phyloP scores from a whole-genome alignment of 139 green algal genomes.

The Coelastrella sp. region DNA sequence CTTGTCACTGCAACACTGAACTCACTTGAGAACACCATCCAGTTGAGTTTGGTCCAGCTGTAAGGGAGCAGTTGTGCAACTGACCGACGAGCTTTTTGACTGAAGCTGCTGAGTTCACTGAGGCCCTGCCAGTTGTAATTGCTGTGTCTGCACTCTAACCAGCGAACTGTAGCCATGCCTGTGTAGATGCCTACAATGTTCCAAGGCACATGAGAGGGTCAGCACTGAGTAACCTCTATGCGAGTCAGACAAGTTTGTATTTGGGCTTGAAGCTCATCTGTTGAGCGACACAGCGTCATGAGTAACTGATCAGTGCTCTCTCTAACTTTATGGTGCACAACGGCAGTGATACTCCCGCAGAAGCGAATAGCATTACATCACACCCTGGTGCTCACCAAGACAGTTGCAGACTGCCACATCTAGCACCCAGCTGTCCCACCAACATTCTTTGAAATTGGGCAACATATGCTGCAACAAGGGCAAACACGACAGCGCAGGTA shows the following conservation, averaged over 20 bases:
- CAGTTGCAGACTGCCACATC: conserved; percentile 91
- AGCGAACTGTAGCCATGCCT: conserved; percentile 77
- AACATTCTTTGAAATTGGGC: conserved; percentile 98
- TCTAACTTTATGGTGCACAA: too few relatives aligned
- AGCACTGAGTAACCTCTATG: too few relatives aligned
- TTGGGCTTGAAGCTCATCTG: too few relatives aligned
- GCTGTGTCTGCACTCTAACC: conserved; percentile 60
- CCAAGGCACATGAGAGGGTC: not conserved
- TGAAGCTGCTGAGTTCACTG: conserved; percentile 68
- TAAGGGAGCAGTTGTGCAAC: conserved; percentile 85
- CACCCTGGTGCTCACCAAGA: conserved; percentile 63
- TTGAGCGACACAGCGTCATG: too few relatives aligned
- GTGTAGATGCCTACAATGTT: conserved; percentile 44
- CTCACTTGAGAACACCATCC: conserved; percentile 58
- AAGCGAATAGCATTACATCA: too few relatives aligned
- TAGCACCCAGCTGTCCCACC: conserved; percentile 95
- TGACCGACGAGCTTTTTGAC: conserved; percentile 16
- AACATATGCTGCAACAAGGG: conserved; percentile 80
- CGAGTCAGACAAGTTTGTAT: too few relatives aligned
- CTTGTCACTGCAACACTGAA: too few relatives aligned
- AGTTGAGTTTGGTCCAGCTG: conserved; percentile 79
- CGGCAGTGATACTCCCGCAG: too few relatives aligned
- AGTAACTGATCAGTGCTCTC: too few relatives aligned
- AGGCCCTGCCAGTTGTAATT: conserved; percentile 67
- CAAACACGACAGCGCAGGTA: not conserved